These are phyloP conservation scores for Macrolepiota dolichaula DNA, from an alignment of 768 basidiomycete species.

Conservation along the genomic window DNA sequence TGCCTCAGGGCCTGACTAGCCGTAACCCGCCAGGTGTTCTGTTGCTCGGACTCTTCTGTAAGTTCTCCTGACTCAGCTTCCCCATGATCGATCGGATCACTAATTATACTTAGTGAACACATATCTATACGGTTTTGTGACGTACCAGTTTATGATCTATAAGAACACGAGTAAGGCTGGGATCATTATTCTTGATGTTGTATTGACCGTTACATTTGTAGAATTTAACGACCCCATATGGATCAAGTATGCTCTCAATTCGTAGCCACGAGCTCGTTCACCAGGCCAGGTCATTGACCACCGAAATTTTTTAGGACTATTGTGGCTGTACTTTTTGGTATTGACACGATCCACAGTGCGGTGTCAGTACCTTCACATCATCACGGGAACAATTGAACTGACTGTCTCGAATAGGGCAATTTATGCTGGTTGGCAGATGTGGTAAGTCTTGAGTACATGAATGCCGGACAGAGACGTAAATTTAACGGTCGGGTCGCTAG, in stretches of 20 bases:
- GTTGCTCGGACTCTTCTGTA: slow-evolving; percentile 28
- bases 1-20: background rate
- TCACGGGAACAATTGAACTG: background rate
- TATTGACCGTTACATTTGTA: slow-evolving; percentile 7
- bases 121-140: slow-evolving; percentile 31
- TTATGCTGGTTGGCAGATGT: slow-evolving; percentile 25
- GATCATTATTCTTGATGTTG: slow-evolving; percentile 10
- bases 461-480: too few relatives aligned
- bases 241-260: slow-evolving; percentile 23
- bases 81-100: background rate
- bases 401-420: slow-evolving; percentile 16
- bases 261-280: background rate
- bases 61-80: slow-evolving; percentile 2
- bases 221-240: slow-evolving; percentile 33
- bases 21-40: slow-evolving; percentile 22
- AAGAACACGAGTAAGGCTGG: slow-evolving; percentile 21
- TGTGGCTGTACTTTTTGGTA: slow-evolving; percentile 26
- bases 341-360: slow-evolving; percentile 33
- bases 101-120: slow-evolving; percentile 17
- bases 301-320: slow-evolving; percentile 18
- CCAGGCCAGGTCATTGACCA: background rate
- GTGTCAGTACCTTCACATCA: slow-evolving; percentile 21
- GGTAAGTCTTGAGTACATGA: slow-evolving; percentile 12
- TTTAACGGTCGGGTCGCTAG: slow-evolving; percentile 13
- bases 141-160: slow-evolving; percentile 30